Percentiles rank a stretch among this genome's conserved stretches.
Conservation (phyloP, 805 yeast genomes). For the Dipodascus geniculatus region DNA sequence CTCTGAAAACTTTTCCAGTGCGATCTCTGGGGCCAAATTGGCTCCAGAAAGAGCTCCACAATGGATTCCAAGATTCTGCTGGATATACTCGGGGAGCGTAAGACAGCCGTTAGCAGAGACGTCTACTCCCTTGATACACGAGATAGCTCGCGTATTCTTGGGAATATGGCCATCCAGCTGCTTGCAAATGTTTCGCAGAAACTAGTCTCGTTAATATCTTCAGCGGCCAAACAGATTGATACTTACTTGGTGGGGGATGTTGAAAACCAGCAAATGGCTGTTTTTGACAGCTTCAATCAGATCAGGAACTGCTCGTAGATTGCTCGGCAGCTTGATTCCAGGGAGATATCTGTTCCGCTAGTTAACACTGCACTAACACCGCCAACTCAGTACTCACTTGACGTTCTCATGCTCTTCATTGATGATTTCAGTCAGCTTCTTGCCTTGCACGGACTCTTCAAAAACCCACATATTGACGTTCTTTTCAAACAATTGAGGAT, state of each 20-base stretch:
- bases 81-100: slow-evolving; percentile 66
- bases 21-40: slow-evolving; percentile 94
- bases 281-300: slow-evolving; percentile 61
- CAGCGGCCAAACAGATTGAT: background rate
- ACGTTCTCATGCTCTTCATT: slow-evolving; percentile 89
- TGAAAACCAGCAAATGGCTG: slow-evolving; percentile 83
- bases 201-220: slow-evolving; percentile 19
- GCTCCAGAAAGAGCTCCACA: slow-evolving; percentile 98
- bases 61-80: slow-evolving; percentile 69
- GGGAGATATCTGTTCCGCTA: slow-evolving; percentile 53
- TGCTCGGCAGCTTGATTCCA: slow-evolving; percentile 74
- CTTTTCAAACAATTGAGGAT: slow-evolving; percentile 59
- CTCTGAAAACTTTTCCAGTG: slow-evolving; percentile 91
- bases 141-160: slow-evolving; percentile 71
- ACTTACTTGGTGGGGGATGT: slow-evolving; percentile 81
- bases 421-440: slow-evolving; percentile 79
- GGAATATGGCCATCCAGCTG: slow-evolving; percentile 69
- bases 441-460: slow-evolving; percentile 68
- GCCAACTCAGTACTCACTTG: slow-evolving; percentile 34
- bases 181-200: slow-evolving; percentile 61
- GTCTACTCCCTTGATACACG: slow-evolving; percentile 92
- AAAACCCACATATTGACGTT: slow-evolving; percentile 95
- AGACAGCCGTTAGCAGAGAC: slow-evolving; percentile 78
- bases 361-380: no score
- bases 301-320: slow-evolving; percentile 80